Evolutionary conservation across 2,329 filamentous ascomycete species (phyloP).

Genomic region (Penicillium brasilianum): DNA sequence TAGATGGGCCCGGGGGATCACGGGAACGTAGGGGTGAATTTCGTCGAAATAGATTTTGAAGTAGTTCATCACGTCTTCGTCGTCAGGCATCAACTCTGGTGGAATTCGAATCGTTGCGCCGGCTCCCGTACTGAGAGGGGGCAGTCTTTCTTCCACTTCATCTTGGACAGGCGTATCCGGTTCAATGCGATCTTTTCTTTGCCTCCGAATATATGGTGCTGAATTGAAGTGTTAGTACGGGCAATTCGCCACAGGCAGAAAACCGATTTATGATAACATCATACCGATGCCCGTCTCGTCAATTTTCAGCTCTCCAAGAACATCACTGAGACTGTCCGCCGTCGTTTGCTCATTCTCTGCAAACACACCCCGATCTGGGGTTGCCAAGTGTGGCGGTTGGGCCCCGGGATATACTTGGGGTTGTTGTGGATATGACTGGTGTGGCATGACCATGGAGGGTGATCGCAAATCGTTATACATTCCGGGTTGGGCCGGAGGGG

Average conservation of each 20-base stretch:
- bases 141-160: slow-evolving; percentile 73
- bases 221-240: neutral
- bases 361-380: slow-evolving; percentile 53
- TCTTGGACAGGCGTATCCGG: slow-evolving; percentile 65
- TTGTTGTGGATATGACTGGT: slow-evolving; percentile 38
- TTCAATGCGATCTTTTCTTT: slow-evolving; percentile 56
- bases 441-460: slow-evolving; percentile 38
- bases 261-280: slow-evolving; percentile 31
- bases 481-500: slow-evolving; percentile 33
- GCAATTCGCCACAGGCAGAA: neutral
- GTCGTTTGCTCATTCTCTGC: slow-evolving; percentile 69
- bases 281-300: slow-evolving; percentile 84
- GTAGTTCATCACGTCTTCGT: slow-evolving; percentile 79
- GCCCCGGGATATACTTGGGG: slow-evolving; percentile 34
- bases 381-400: slow-evolving; percentile 35
- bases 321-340: slow-evolving; percentile 74
- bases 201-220: slow-evolving; percentile 84
- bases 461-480: slow-evolving; percentile 40
- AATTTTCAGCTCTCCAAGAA: slow-evolving; percentile 84
- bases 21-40: slow-evolving; percentile 90
- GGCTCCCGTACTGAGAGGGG: slow-evolving; percentile 68
- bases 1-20: slow-evolving; percentile 79
- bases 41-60: slow-evolving; percentile 90
- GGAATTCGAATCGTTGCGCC: slow-evolving; percentile 86
- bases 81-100: slow-evolving; percentile 88